Percentiles rank a stretch among this genome's conserved stretches.
Evolutionary conservation across 345 rosid species (phyloP).

Genomic region (Populus davidiana): DNA sequence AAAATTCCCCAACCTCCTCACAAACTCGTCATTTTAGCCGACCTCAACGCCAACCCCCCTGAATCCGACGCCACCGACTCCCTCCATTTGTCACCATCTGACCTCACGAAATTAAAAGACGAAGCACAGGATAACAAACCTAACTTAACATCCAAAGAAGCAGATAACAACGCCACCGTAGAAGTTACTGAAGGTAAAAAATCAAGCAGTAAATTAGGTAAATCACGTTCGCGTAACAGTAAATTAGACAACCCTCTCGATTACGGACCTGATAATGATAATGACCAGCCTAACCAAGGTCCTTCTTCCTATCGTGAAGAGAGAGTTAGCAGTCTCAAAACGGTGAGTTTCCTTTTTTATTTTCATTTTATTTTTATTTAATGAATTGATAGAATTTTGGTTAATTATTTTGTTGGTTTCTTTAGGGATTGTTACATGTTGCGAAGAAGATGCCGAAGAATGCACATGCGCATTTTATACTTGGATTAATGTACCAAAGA

Average conservation of each 20-base stretch:
- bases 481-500: constrained; percentile 92
- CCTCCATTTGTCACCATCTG: constrained; percentile 29
- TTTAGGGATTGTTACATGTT: constrained; percentile 85
- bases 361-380: not conserved
- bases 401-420: not conserved
- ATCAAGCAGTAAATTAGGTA: constrained; percentile 45
- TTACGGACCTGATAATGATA: constrained; percentile 70
- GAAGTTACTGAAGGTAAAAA: constrained; percentile 60
- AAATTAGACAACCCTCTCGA: constrained; percentile 64
- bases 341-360: constrained; percentile 44
- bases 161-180: constrained; percentile 24
- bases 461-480: constrained; percentile 94
- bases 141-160: constrained; percentile 43
- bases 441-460: constrained; percentile 96
- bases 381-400: not conserved
- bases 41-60: constrained; percentile 89
- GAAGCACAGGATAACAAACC: too few relatives aligned
- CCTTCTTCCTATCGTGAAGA: constrained; percentile 76
- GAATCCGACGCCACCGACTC: constrained; percentile 57
- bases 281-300: constrained; percentile 67
- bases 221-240: constrained; percentile 59
- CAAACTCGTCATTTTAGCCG: constrained; percentile 71
- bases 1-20: constrained; percentile 39
- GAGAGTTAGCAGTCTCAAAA: constrained; percentile 95
- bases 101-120: constrained; percentile 39